Evolutionary conservation across 2,329 filamentous ascomycete species (phyloP).

Genomic region (Penicillium sp.): DNA sequence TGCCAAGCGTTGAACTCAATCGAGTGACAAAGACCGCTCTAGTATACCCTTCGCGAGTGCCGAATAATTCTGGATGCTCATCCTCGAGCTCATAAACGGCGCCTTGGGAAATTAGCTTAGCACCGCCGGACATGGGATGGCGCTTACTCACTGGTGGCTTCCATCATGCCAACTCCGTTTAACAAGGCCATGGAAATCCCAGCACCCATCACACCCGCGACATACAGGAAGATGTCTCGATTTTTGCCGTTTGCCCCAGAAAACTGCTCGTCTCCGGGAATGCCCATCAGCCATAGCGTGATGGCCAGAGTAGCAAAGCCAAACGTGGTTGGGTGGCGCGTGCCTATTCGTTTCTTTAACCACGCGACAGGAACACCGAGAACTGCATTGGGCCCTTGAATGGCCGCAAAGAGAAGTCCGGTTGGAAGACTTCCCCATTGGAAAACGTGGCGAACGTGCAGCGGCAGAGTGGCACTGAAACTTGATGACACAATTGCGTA

Average conservation of each 20-base stretch:
- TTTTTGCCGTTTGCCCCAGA: conserved; percentile 20
- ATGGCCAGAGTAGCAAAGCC: conserved; percentile 25
- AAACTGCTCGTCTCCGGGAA: conserved; percentile 29
- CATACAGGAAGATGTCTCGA: conserved; percentile 3
- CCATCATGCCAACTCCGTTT: conserved; percentile 29
- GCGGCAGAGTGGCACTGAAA: neutral
- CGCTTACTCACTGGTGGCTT: conserved; percentile 28
- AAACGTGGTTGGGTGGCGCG: conserved; percentile 22
- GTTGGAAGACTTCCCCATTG: neutral
- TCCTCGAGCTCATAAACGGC: neutral
- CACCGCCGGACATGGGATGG: neutral
- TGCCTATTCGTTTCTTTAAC: conserved; percentile 33
- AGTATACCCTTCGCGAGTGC: neutral
- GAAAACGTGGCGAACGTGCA: neutral
- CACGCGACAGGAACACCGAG: conserved; percentile 58
- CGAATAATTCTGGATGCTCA: neutral
- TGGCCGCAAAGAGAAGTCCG: neutral
- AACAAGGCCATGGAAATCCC: conserved; percentile 26
- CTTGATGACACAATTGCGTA: conserved; percentile 52
- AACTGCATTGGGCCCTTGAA: neutral
- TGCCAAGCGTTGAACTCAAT: neutral
- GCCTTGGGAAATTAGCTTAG: neutral
- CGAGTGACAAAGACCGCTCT: neutral
- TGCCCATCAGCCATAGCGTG: conserved; percentile 28
- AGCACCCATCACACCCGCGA: conserved; percentile 14